A percentile compares a stretch with the other conserved stretches of the same genome.
Evolutionary conservation across 768 basidiomycete genomes (phyloP).

Genomic region (Tephrocybe sp.): DNA sequence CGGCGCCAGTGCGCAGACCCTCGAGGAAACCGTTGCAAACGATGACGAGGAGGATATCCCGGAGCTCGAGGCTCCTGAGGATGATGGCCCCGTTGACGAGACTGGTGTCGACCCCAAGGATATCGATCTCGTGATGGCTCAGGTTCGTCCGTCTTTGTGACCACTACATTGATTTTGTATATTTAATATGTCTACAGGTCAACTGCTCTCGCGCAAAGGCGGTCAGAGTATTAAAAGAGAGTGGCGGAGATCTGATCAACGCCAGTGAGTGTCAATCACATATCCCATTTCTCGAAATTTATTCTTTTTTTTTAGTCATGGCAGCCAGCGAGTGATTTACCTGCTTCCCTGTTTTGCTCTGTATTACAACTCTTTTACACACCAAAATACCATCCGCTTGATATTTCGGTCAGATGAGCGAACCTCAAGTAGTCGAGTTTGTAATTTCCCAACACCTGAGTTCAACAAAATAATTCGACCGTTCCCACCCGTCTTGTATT

Average conservation of each 20-base stretch:
- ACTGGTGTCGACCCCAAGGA: slow-evolving; percentile 91
- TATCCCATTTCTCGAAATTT: neutral
- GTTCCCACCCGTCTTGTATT: slow-evolving; percentile 77
- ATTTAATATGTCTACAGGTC: slow-evolving; percentile 46
- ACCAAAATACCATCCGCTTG: slow-evolving; percentile 10
- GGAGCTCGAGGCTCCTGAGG: slow-evolving; percentile 78
- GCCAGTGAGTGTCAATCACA: slow-evolving; percentile 67
- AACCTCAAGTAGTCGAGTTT: slow-evolving; percentile 15
- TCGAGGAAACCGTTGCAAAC: slow-evolving; percentile 54
- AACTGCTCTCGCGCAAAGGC: slow-evolving; percentile 91
- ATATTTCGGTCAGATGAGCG: neutral
- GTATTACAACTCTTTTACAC: slow-evolving; percentile 30
- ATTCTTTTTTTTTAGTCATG: slow-evolving; percentile 60
- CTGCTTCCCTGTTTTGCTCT: slow-evolving; percentile 21
- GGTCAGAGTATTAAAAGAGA: slow-evolving; percentile 85
- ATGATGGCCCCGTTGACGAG: slow-evolving; percentile 81
- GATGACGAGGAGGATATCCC: slow-evolving; percentile 83
- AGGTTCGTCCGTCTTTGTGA: slow-evolving; percentile 22
- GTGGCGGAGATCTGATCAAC: slow-evolving; percentile 92
- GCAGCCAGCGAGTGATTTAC: slow-evolving; percentile 78
- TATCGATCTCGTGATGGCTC: slow-evolving; percentile 88
- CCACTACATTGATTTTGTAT: neutral
- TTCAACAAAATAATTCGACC: slow-evolving; percentile 87
- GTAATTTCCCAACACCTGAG: slow-evolving; percentile 53
- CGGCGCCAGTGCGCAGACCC: slow-evolving; percentile 40